A percentile compares a stretch with the other conserved stretches of the same genome.
These are phyloP conservation scores for Penicillium occitanis DNA, from an alignment of 2,329 filamentous ascomycete species.

Conservation along the genomic window DNA sequence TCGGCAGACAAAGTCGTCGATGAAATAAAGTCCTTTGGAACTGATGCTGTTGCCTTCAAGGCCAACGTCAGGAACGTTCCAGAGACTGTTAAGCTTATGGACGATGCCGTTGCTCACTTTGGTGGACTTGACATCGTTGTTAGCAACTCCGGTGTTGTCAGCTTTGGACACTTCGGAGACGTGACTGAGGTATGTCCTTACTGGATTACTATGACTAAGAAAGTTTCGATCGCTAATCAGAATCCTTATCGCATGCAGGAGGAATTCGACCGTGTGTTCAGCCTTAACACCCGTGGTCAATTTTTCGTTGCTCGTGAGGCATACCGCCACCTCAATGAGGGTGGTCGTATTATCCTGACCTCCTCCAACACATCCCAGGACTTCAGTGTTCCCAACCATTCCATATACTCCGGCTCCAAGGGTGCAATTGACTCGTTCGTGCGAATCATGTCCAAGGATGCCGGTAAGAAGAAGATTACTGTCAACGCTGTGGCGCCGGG, in stretches of 20 bases:
- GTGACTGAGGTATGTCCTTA: conserved; percentile 51
- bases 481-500: conserved; percentile 15
- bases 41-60: conserved; percentile 50
- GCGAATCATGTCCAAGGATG: conserved; percentile 70
- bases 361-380: conserved; percentile 67
- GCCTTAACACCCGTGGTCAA: conserved; percentile 67
- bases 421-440: conserved; percentile 75
- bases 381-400: conserved; percentile 67
- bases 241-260: conserved; percentile 38
- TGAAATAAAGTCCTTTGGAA: conserved; percentile 25
- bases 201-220: not conserved
- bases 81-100: conserved; percentile 33
- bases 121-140: conserved; percentile 31
- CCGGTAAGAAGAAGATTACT: conserved; percentile 40
- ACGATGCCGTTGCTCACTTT: conserved; percentile 28
- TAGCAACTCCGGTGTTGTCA: conserved; percentile 57
- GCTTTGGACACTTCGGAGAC: conserved; percentile 67
- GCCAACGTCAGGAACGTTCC: conserved; percentile 39
- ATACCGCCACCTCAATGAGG: conserved; percentile 66
- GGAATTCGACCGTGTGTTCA: conserved; percentile 70
- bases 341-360: conserved; percentile 73
- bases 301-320: conserved; percentile 77
- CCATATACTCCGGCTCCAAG: conserved; percentile 74
- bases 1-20: conserved; percentile 55
- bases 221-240: not conserved